Conservation (phyloP, 75 land plant species). For the Chamaecyparis obtusa region DNA sequence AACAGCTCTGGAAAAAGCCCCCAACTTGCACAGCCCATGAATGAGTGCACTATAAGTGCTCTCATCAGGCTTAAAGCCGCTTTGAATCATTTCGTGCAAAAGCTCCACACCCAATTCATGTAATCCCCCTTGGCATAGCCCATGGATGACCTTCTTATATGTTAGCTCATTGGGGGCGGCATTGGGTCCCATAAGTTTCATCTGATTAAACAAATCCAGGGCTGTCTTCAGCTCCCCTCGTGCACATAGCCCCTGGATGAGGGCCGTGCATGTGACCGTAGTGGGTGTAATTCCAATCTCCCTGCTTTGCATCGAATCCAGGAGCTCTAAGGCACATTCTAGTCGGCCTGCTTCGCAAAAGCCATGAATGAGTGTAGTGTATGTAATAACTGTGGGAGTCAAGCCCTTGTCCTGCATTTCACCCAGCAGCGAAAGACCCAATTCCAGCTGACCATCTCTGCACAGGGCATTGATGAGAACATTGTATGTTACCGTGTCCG, state of each 20-base stretch:
- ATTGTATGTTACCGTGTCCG: conserved; percentile 18
- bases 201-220: conserved; percentile 12
- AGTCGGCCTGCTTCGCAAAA: conserved; percentile 14
- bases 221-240: conserved; percentile 16
- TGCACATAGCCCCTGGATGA: conserved; percentile 21
- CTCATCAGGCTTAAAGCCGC: conserved; percentile 21
- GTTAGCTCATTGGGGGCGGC: conserved; percentile 35
- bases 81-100: conserved; percentile 24
- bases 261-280: conserved; percentile 24
- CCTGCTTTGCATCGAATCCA: conserved; percentile 12
- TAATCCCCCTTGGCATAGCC: conserved; percentile 19
- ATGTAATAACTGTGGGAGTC: conserved; percentile 3
- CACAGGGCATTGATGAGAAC: conserved; percentile 20
- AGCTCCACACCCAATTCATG: conserved; percentile 21
- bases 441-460: not conserved
- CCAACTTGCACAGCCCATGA: conserved; percentile 23
- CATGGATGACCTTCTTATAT: conserved; percentile 23
- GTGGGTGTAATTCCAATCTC: conserved; percentile 23
- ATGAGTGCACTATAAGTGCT: conserved; percentile 31
- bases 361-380: conserved; percentile 10
- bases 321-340: conserved; percentile 16
- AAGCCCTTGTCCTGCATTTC: conserved; percentile 15
- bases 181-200: conserved; percentile 9
- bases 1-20: conserved; percentile 10
- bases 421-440: not conserved